phyloP scores from a whole-genome alignment of 805 yeast genomes.

The Yarrowia sp. region DNA sequence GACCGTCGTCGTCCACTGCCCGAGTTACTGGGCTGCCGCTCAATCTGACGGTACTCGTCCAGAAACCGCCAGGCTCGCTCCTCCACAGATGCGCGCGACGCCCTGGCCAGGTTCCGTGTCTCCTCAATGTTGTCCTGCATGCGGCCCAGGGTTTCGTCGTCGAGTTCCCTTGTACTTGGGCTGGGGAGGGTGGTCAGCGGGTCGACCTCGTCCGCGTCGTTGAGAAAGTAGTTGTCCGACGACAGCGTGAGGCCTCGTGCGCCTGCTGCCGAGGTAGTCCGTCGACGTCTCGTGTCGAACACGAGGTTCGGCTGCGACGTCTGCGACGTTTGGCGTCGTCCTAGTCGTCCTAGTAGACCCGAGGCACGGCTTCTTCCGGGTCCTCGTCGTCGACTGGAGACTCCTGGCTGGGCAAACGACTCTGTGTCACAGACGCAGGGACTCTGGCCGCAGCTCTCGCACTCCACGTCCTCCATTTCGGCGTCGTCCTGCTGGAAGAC shows the following conservation, averaged over 20 bases:
- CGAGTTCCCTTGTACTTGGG: not conserved
- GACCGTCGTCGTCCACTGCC: not conserved
- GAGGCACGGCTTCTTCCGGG: not conserved
- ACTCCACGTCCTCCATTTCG: conserved; percentile 20
- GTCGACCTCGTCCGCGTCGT: conserved; percentile 13
- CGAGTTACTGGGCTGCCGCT: not conserved
- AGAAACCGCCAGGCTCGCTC: conserved; percentile 20
- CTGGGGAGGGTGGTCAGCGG: conserved; percentile 1
- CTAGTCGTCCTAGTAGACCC: not conserved
- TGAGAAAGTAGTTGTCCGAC: conserved; percentile 18
- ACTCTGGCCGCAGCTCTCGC: conserved; percentile 3
- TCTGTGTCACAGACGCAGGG: not conserved
- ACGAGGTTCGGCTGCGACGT: not conserved
- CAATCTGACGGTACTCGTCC: conserved; percentile 13
- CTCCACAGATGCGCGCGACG: conserved; percentile 13
- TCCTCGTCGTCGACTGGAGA: not conserved
- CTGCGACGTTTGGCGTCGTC: not conserved
- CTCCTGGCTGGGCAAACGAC: not conserved
- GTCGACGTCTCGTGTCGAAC: not conserved
- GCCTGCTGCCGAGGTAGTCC: not conserved
- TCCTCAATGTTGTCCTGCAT: conserved; percentile 11
- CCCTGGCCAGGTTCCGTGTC: not conserved
- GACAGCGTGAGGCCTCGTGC: not conserved
- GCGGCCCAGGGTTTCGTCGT: conserved; percentile 4
- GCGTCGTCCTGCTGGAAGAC: conserved; percentile 14